Evolutionary conservation across 257 asterid genomes (phyloP).

Genomic region (Sherardia arvensis): DNA sequence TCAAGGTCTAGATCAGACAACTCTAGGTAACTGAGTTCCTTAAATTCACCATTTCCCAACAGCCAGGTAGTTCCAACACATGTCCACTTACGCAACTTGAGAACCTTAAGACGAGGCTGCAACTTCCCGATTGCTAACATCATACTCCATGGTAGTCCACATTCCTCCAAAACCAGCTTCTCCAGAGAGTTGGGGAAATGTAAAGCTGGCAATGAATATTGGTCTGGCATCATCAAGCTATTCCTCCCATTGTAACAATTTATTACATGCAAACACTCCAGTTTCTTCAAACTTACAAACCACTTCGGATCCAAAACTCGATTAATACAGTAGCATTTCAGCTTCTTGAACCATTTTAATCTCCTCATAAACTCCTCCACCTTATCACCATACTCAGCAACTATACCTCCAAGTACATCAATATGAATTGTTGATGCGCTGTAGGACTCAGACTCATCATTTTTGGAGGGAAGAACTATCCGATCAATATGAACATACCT

Average conservation of each 20-base stretch:
- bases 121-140: slow-evolving; percentile 6
- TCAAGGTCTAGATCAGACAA: background rate
- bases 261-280: slow-evolving; percentile 1
- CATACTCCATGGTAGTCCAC: slow-evolving; percentile 3
- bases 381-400: too few relatives aligned
- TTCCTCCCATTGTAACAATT: background rate
- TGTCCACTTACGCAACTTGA: background rate
- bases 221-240: background rate
- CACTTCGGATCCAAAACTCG: background rate
- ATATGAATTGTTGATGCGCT: background rate
- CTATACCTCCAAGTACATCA: background rate
- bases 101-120: slow-evolving; percentile 6
- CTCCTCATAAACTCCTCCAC: slow-evolving; percentile 7
- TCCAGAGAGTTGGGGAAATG: slow-evolving; percentile 5
- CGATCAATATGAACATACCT: slow-evolving; percentile 1
- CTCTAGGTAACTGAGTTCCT: slow-evolving; percentile 2
- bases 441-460: background rate
- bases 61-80: slow-evolving; percentile 3
- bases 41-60: background rate
- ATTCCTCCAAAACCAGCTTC: background rate
- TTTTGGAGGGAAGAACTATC: background rate
- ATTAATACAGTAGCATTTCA: slow-evolving; percentile 2
- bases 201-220: background rate
- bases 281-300: background rate
- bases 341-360: slow-evolving; percentile 5